phyloP scores from a whole-genome alignment of 495 filamentous ascomycete genomes.

The Podospora fimiseda region DNA sequence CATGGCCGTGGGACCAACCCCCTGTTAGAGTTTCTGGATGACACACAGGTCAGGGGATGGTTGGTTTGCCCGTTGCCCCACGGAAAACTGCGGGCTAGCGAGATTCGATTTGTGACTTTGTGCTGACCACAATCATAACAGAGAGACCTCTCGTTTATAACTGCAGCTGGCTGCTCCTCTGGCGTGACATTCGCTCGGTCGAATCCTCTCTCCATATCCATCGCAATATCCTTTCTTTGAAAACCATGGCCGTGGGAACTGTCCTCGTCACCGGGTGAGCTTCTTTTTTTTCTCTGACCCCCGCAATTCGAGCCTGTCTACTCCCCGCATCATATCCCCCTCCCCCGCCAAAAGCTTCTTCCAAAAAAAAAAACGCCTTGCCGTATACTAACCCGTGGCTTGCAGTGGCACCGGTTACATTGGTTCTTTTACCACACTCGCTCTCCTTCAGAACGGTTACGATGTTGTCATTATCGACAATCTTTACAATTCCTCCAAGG shows the following conservation, averaged over 20 bases:
- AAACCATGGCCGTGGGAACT: conserved; percentile 72
- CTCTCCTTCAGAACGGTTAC: conserved; percentile 88
- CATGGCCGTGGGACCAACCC: too few species aligned
- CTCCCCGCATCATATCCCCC: conserved; percentile 2
- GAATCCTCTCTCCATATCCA: not conserved
- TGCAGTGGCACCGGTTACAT: conserved; percentile 95
- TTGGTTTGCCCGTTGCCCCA: too few species aligned
- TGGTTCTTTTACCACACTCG: conserved; percentile 91
- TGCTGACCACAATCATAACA: conserved; percentile 3
- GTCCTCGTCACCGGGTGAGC: conserved; percentile 87
- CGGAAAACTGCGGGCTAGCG: conserved; percentile 22
- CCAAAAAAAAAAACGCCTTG: not conserved
- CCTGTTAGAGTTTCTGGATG: not conserved
- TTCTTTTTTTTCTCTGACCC: not conserved
- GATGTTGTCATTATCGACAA: conserved; percentile 94
- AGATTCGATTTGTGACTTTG: conserved; percentile 22
- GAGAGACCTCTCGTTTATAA: conserved; percentile 1
- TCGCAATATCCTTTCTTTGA: not conserved
- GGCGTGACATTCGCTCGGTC: not conserved
- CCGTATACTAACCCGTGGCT: conserved; percentile 16
- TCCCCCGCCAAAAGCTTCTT: conserved; percentile 5
- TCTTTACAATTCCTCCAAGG: conserved; percentile 89
- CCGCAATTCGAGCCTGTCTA: conserved; percentile 3
- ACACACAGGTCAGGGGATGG: not conserved
- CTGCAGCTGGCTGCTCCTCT: not conserved